Base-by-base conservation (phyloP, 73 alveolate species). In the Stentor coeruleus region DNA sequence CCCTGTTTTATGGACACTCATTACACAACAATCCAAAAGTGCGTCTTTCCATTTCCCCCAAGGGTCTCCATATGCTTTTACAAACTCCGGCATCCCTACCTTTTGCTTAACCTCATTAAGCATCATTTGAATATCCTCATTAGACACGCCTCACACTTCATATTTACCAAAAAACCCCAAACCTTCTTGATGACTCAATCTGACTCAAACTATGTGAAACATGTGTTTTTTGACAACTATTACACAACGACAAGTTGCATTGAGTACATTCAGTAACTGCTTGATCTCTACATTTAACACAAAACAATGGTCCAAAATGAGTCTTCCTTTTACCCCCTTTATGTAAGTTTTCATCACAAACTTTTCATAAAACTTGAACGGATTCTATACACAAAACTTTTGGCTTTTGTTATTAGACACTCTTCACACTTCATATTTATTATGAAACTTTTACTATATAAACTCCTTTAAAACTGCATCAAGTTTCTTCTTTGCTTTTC, bases 401-500 rank as follows among this genome's bases (percentile, higher is more conserved):
- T 11, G 87, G 66, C n/a, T 75, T 33, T 20, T 75, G 39, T 26
- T 31, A 26, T 15, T 66, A 36, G 49, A n/a, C 81, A 66, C 49
- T 66, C 81, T 66, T 66, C 81, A 30, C 81, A 66, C 81, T 57
- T 57, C 73, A 57, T 57, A 57, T 57, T 57, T n/a, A n/a, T n/a
- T n/a, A n/a, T n/a, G n/a, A n/a, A n/a, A n/a, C n/a, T n/a, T n/a
- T n/a, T n/a, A n/a, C n/a, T n/a, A n/a, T n/a, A n/a, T n/a, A n/a
- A n/a, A n/a, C n/a, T n/a, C n/a, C n/a, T n/a, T 83, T 49, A 49
- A 49, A 49, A 11, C 20, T 49, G 66, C 66, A 49, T 49, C 66
- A 85, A 84, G 58, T 93, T 96, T 66, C 91, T 91, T 83, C 99
- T 93, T 87, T 95, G 97, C 79, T 93, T 92, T 82, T 97, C 95